Base-by-base conservation (phyloP, 1,139 yeast species). In the Pneumocystis carinii region DNA sequence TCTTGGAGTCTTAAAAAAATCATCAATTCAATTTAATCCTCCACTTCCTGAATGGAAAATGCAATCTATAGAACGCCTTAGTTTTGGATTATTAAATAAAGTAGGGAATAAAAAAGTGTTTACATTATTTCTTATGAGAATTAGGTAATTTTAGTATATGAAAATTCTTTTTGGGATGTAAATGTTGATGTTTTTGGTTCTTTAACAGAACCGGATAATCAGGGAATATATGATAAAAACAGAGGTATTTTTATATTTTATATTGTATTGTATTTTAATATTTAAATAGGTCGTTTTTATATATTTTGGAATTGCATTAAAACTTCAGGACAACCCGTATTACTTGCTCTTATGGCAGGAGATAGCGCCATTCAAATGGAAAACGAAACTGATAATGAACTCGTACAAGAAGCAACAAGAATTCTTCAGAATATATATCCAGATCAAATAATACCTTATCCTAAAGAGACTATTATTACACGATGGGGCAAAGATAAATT, bases 401-500 rank as follows among this genome's bases (percentile, higher is more conserved):
- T 76, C 27, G 72, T 77, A 14, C 72, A 71, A 12, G 71, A 70
- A n/a, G 77, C 77, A 1, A 70, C 70, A 2, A 68, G 66, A 10
- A 70, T 71, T n/a, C 69, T 77, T 35, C 69, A 69, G 32, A 66
- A 68, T 24, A 68, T 75, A 10, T 74, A 71, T 66, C 70, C 73
- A 0, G 66, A 66, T 17, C 66, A 64, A 39, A 60, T 66, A 1
- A 69, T 67, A 38, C 70, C 72, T 7, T 68, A 66, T 35, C 71
- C 76, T n/a, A 71, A 70, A 1, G 79, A 77, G 66, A 69, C 73
- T 12, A 69, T 76, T 12, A 77, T 77, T n/a, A 76, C 79, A 0
- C 67, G 77, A 39, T 77, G 79, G 79, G 78, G 76, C 62, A 70
- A 73, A 29, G 79, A 77, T 64, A 76, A 76, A 1, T 75, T 72